Evolutionary conservation across 495 filamentous ascomycete genomes (phyloP).

Genomic region (Neurospora cerealis): DNA sequence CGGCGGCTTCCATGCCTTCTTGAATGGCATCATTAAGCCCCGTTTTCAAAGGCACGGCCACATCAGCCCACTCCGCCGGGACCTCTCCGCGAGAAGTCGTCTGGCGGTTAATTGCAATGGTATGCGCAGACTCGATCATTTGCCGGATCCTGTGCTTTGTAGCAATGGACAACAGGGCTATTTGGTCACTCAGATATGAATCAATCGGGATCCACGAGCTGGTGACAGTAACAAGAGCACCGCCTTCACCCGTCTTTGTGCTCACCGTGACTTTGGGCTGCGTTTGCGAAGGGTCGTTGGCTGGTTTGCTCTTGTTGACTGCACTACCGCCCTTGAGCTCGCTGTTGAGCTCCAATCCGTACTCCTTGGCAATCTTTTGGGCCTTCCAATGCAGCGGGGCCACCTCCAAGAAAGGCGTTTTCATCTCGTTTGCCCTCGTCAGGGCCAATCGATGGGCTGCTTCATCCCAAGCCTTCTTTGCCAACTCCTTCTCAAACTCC

Average conservation of each 20-base stretch:
- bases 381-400: slow-evolving; percentile 34
- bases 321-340: slow-evolving; percentile 35
- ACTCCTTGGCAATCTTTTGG: slow-evolving; percentile 53
- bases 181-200: slow-evolving; percentile 58
- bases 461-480: slow-evolving; percentile 36
- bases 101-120: slow-evolving; percentile 53
- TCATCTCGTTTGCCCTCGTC: slow-evolving; percentile 37
- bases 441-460: slow-evolving; percentile 32
- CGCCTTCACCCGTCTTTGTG: slow-evolving; percentile 38
- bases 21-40: slow-evolving; percentile 23
- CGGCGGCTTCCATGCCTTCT: slow-evolving; percentile 29
- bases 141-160: slow-evolving; percentile 60
- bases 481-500: slow-evolving; percentile 37
- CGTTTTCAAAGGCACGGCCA: slow-evolving; percentile 40
- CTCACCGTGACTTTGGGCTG: slow-evolving; percentile 22
- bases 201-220: slow-evolving; percentile 59
- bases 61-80: slow-evolving; percentile 57
- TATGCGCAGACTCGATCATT: slow-evolving; percentile 60
- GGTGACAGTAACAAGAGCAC: slow-evolving; percentile 44
- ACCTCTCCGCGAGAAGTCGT: slow-evolving; percentile 62
- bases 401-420: slow-evolving; percentile 30
- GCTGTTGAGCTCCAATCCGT: slow-evolving; percentile 43
- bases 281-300: slow-evolving; percentile 41
- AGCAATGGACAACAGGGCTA: slow-evolving; percentile 65
- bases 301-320: slow-evolving; percentile 34